phyloP scores from a whole-genome alignment of 1,284 basidiomycete species.

The Rhodotorula sp. region DNA sequence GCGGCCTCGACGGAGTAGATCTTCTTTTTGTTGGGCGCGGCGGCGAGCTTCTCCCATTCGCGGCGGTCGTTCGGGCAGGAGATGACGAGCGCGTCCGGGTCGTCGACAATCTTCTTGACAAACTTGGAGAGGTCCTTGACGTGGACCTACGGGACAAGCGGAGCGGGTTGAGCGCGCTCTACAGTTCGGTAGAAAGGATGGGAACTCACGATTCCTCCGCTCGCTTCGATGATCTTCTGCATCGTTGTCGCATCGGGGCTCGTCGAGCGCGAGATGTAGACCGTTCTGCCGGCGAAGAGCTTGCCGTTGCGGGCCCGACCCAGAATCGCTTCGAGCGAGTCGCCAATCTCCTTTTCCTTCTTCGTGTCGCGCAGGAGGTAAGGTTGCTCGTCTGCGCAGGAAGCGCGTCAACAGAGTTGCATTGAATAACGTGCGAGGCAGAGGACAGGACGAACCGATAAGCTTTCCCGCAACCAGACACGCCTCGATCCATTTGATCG shows the following conservation, averaged over 20 bases:
- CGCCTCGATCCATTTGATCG: slow-evolving; percentile 64
- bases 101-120: slow-evolving; percentile 16
- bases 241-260: slow-evolving; percentile 15
- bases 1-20: slow-evolving; percentile 38
- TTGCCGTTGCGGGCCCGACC: slow-evolving; percentile 58
- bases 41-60: slow-evolving; percentile 33
- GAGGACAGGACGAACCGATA: slow-evolving; percentile 59
- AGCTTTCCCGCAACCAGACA: slow-evolving; percentile 60
- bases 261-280: slow-evolving; percentile 62
- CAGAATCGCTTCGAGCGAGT: slow-evolving; percentile 63
- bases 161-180: neutral
- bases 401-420: too few relatives aligned
- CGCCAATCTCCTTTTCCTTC: slow-evolving; percentile 63
- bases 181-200: too few relatives aligned
- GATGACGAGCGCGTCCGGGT: slow-evolving; percentile 14
- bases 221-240: slow-evolving; percentile 22
- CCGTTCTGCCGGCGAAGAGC: slow-evolving; percentile 63
- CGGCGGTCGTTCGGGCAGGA: slow-evolving; percentile 21
- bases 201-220: slow-evolving; percentile 27
- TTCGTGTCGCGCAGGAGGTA: slow-evolving; percentile 62
- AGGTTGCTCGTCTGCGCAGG: slow-evolving; percentile 60
- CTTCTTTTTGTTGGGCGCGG: neutral
- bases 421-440: too few relatives aligned
- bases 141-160: slow-evolving; percentile 2
- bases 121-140: slow-evolving; percentile 17